A percentile compares a stretch with the other conserved stretches of the same genome.
phyloP scores from a whole-genome alignment of 179 eudicot species.

The Amaranthus tricolor region DNA sequence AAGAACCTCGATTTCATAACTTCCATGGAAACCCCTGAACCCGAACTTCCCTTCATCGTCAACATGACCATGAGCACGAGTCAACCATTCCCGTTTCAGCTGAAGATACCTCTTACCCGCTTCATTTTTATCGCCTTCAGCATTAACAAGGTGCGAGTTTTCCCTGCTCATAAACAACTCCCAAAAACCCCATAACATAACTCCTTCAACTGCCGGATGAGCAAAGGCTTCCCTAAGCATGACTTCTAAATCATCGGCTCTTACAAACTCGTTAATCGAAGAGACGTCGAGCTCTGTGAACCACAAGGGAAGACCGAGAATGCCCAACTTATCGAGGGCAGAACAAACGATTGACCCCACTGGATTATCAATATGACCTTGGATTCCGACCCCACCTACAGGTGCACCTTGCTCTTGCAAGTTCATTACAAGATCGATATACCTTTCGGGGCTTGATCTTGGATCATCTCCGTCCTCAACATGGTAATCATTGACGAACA shows the following conservation, averaged over 20 bases:
- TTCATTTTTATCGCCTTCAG: constrained; percentile 81
- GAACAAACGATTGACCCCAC: constrained; percentile 73
- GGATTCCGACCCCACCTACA: constrained; percentile 82
- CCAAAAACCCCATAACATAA: constrained; percentile 94
- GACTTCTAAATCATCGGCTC: constrained; percentile 91
- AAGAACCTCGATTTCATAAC: constrained; percentile 58
- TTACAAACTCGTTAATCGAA: constrained; percentile 58
- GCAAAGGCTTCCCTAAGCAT: constrained; percentile 88
- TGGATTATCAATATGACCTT: constrained; percentile 79
- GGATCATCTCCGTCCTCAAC: constrained; percentile 79
- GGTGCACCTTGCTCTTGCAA: constrained; percentile 81
- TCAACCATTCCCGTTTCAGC: constrained; percentile 71
- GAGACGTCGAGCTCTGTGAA: constrained; percentile 90
- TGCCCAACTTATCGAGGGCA: constrained; percentile 67
- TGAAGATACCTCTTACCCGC: constrained; percentile 62
- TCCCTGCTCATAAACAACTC: constrained; percentile 76
- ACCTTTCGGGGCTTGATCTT: constrained; percentile 69
- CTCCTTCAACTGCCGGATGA: constrained; percentile 85
- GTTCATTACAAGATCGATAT: constrained; percentile 59
- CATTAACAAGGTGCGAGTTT: constrained; percentile 70
- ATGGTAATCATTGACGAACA: constrained; percentile 85
- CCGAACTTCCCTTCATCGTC: constrained; percentile 56
- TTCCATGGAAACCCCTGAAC: constrained; percentile 84
- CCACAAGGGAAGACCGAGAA: constrained; percentile 88
- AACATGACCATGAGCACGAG: constrained; percentile 54